Base-by-base conservation (phyloP, 2,329 filamentous ascomycete species). In the Penicillium vulpinum region DNA sequence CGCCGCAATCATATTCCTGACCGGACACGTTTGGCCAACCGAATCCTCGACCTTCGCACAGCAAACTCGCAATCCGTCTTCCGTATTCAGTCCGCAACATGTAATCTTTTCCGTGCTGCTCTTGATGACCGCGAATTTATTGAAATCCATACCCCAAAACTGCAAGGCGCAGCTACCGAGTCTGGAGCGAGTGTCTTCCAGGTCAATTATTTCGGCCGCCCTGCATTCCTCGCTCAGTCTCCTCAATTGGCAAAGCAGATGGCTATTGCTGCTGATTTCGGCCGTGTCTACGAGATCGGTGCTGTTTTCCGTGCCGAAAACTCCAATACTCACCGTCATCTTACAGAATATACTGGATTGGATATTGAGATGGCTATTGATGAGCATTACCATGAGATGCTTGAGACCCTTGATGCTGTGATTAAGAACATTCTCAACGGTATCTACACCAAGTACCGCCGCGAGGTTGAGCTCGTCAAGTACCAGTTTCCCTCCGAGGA, bases 211-310 rank as follows among this genome's bases (percentile, higher is more conserved):
- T 97, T 97, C 77, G 90, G 87, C 29, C 86, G 92, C 51, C 85
- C 85, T 21, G 92, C 92, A 3, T 97, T 94, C 79, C 78, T 97
- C 15, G 92, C 92, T 0, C 92, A 97, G 77, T 95, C 90, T 60
- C 92, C 92, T 7, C 92, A 97, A 74, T 76, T 97, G 62, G 90
- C 91, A 51, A 97, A 97, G 78, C 92, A 97, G 75, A 93, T 96
- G 89, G 85, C 87, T 50, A 91, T 97, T 39, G 90, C 91, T 5
- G 88, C 92, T 28, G 92, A 97, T 71, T 94, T 96, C 70, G 88
- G 88, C 56, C 86, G 88, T 49, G 92, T 97, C 7, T 97, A 93
- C 68, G 92, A 97, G 72, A 88, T 94, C 62, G 91, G 91, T 16
- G 87, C 90, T 2, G 92, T 97, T 7, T 97, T 97, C 81, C 87